A percentile compares a stretch with the other conserved stretches of the same genome.
These are phyloP conservation scores for Akanthomyces dipterigenus DNA, from an alignment of 2,329 filamentous ascomycete genomes.

Conservation along the genomic window DNA sequence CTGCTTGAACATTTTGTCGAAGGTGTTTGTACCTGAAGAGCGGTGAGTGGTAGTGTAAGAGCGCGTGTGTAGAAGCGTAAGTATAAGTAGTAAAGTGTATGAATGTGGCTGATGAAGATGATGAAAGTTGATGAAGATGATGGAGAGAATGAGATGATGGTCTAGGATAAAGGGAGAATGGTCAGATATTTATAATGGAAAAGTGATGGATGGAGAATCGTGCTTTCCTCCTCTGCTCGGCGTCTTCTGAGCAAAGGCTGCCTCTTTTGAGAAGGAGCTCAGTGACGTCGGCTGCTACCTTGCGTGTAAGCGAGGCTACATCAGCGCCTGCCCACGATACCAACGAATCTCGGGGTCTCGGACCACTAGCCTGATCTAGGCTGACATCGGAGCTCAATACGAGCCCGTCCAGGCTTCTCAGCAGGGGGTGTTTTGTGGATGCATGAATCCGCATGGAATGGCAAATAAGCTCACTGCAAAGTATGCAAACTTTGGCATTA, in stretches of 20 bases:
- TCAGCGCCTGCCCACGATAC: not conserved
- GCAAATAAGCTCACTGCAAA: not conserved
- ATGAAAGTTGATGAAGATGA: not conserved
- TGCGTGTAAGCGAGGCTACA: not conserved
- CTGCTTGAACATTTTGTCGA: constrained; percentile 6
- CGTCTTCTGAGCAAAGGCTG: not conserved
- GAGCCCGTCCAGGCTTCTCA: not conserved
- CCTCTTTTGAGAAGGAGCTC: not conserved
- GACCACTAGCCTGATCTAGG: not conserved
- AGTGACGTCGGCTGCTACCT: not conserved
- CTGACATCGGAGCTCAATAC: not conserved
- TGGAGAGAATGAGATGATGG: too few relatives aligned
- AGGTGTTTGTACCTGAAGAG: not conserved
- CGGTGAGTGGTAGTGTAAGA: not conserved
- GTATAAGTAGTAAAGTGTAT: not conserved
- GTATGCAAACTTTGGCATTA: not conserved
- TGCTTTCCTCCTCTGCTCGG: not conserved
- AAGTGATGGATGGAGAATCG: not conserved
- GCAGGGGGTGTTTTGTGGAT: not conserved
- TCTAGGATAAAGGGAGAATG: not conserved
- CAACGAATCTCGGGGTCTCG: not conserved
- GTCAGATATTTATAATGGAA: not conserved
- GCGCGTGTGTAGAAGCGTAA: not conserved
- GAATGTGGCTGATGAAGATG: not conserved
- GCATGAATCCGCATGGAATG: not conserved